These are phyloP conservation scores for Globisporangium echinulatum DNA, from an alignment of 352 stramenopile genomes.

Conservation along the genomic window DNA sequence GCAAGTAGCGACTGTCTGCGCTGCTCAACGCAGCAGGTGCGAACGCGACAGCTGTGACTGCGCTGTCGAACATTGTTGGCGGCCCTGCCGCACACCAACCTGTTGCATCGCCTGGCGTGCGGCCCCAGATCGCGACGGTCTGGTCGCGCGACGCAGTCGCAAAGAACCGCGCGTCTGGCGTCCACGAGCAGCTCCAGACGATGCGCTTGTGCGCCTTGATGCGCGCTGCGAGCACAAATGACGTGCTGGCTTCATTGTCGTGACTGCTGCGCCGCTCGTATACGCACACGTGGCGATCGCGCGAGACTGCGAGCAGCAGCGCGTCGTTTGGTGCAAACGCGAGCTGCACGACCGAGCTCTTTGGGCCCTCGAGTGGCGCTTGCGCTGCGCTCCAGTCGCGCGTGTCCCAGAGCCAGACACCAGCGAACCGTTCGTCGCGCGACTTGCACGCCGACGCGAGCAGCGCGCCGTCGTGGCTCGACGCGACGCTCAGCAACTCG, in stretches of 20 bases:
- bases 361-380: conserved; percentile 50
- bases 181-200: conserved; percentile 76
- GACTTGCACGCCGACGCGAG: conserved; percentile 71
- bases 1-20: conserved; percentile 15
- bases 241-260: neutral
- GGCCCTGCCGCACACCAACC: conserved; percentile 21
- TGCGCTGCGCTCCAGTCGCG: conserved; percentile 41
- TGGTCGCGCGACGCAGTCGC: conserved; percentile 62
- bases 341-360: conserved; percentile 74
- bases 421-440: conserved; percentile 58
- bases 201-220: conserved; percentile 73
- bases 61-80: conserved; percentile 23
- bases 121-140: conserved; percentile 47
- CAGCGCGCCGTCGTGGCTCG: conserved; percentile 39
- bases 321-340: conserved; percentile 63
- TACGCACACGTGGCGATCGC: conserved; percentile 66
- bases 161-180: conserved; percentile 50
- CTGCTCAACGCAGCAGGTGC: conserved; percentile 11
- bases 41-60: conserved; percentile 65
- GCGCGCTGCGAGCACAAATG: conserved; percentile 32
- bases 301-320: conserved; percentile 60
- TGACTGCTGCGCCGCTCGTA: conserved; percentile 24
- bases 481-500: conserved; percentile 64
- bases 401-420: conserved; percentile 63
- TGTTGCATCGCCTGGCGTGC: neutral